Evolutionary conservation across 148 eudicot species (phyloP).

Genomic region (Camellia sinensis): DNA sequence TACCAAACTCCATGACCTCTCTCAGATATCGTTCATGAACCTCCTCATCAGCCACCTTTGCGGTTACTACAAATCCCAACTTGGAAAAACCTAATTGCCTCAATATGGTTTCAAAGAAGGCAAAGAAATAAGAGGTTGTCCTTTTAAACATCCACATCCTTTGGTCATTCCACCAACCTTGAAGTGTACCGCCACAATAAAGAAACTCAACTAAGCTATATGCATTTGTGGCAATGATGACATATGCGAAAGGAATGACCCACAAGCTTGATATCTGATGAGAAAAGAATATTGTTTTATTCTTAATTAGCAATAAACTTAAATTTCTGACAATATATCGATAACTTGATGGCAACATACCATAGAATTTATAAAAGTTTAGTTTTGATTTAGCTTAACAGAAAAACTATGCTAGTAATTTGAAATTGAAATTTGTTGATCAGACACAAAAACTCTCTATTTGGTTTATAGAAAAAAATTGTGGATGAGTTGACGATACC

Average conservation of each 20-base stretch:
- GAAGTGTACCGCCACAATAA: slow-evolving; percentile 31
- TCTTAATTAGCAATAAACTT: background rate
- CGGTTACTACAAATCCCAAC: slow-evolving; percentile 45
- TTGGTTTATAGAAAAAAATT: background rate
- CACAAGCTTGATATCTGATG: slow-evolving; percentile 45
- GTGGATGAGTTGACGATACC: slow-evolving; percentile 7
- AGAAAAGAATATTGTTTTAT: background rate
- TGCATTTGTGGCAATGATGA: slow-evolving; percentile 21
- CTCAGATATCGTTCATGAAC: slow-evolving; percentile 33
- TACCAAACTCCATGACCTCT: slow-evolving; percentile 64
- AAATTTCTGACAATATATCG: background rate
- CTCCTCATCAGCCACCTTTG: slow-evolving; percentile 44
- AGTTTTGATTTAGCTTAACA: too few relatives aligned
- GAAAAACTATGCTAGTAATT: too few relatives aligned
- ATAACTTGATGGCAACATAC: background rate
- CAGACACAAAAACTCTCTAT: too few relatives aligned
- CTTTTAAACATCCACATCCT: slow-evolving; percentile 61
- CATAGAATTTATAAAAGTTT: background rate
- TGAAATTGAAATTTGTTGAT: too few relatives aligned
- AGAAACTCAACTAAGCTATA: slow-evolving; percentile 46
- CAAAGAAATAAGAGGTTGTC: slow-evolving; percentile 41
- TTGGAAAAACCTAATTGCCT: slow-evolving; percentile 39
- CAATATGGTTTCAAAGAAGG: slow-evolving; percentile 30
- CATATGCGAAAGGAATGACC: slow-evolving; percentile 45
- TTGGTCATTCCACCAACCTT: slow-evolving; percentile 66